Percentiles rank a stretch among this genome's conserved stretches.
These are phyloP conservation scores for Bromus sterilis DNA, from an alignment of 176 grass and related monocot genomes.

Conservation along the genomic window DNA sequence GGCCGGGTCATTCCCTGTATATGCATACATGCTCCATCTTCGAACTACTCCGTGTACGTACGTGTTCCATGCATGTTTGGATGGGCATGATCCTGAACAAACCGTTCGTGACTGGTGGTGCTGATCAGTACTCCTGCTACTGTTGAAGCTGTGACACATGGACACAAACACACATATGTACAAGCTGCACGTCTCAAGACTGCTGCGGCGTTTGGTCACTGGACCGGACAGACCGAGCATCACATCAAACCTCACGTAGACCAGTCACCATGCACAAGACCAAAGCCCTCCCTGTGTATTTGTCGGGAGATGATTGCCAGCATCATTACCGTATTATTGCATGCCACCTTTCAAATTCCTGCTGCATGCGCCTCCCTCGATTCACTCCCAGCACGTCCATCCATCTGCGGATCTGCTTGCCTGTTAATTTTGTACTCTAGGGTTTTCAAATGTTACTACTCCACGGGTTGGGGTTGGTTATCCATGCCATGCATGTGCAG, in stretches of 20 bases:
- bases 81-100: neutral
- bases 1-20: neutral
- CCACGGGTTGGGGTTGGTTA: no score
- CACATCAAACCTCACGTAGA: neutral
- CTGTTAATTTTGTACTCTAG: no score
- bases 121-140: neutral
- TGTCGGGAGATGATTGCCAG: constrained; percentile 3
- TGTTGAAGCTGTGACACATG: neutral
- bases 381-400: neutral
- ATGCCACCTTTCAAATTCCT: neutral
- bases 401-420: no score
- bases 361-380: neutral
- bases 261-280: neutral
- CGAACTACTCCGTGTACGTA: neutral
- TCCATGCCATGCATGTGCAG: neutral
- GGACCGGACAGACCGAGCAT: neutral
- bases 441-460: no score
- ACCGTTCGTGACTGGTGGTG: neutral
- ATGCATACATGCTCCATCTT: neutral
- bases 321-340: constrained; percentile 17
- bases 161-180: neutral
- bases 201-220: neutral
- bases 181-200: neutral
- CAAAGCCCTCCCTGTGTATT: neutral
- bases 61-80: neutral